phyloP scores from a whole-genome alignment of 306 rosid species.

The Dryas drummondii region DNA sequence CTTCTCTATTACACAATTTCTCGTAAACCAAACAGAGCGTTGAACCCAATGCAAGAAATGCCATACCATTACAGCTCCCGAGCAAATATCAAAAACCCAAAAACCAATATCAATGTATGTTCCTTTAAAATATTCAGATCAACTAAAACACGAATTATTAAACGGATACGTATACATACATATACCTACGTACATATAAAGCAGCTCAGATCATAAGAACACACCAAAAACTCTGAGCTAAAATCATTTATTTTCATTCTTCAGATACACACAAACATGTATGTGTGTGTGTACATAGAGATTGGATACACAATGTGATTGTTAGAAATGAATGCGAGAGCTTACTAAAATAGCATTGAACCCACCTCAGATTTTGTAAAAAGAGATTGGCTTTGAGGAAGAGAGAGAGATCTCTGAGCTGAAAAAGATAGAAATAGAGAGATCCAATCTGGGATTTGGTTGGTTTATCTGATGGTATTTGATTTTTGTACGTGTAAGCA shows the following conservation, averaged over 20 bases:
- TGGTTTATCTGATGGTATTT: neutral
- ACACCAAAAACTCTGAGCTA: neutral
- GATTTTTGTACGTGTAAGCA: constrained; percentile 1
- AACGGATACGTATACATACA: neutral
- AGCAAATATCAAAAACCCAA: neutral
- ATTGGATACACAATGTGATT: neutral
- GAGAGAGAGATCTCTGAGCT: constrained; percentile 14
- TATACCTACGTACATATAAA: neutral
- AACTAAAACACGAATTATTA: neutral
- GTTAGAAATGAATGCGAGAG: neutral
- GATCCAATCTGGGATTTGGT: constrained; percentile 34
- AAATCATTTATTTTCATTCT: neutral
- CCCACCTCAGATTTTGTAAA: constrained; percentile 29
- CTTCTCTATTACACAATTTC: neutral
- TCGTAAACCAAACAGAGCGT: constrained; percentile 14
- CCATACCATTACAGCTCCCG: neutral
- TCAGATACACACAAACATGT: neutral
- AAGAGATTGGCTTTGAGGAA: neutral
- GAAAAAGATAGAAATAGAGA: constrained; percentile 9
- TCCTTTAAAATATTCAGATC: neutral
- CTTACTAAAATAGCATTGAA: constrained; percentile 14
- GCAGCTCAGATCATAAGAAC: neutral
- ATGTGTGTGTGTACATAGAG: too few species aligned
- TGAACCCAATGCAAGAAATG: constrained; percentile 1
- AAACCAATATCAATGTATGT: neutral